Conservation (phyloP, 768 basidiomycete species). For the Zangia roseola region DNA sequence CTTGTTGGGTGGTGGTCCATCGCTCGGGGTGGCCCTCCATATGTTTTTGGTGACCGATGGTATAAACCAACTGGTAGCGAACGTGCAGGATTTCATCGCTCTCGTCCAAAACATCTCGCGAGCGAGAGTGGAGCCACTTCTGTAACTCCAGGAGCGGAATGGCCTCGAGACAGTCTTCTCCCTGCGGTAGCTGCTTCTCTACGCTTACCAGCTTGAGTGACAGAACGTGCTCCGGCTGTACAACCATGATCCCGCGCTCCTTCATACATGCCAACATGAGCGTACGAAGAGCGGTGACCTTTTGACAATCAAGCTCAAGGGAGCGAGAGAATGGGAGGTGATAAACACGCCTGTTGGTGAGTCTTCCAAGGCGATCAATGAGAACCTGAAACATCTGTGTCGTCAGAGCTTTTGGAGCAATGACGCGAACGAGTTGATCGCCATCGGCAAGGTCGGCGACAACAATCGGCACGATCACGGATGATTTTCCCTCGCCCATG, state of each 20-base stretch:
- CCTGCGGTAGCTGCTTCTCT: conserved; percentile 30
- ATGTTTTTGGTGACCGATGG: conserved; percentile 28
- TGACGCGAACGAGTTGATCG: conserved; percentile 42
- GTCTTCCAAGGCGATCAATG: conserved; percentile 40
- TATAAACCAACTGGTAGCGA: conserved; percentile 38
- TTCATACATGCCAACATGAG: conserved; percentile 40
- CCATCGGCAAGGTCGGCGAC: conserved; percentile 42
- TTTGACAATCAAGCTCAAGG: conserved; percentile 17
- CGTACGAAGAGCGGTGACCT: conserved; percentile 24
- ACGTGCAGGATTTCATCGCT: conserved; percentile 35
- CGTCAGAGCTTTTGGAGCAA: conserved; percentile 48
- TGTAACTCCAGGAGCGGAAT: conserved; percentile 27
- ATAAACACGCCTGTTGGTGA: conserved; percentile 47
- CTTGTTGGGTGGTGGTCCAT: conserved; percentile 34
- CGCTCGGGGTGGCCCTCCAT: conserved; percentile 33
- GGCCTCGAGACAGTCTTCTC: background rate
- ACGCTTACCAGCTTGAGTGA: conserved; percentile 49
- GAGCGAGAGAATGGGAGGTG: conserved; percentile 51
- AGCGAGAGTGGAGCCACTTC: conserved; percentile 20
- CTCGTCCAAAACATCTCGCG: conserved; percentile 32
- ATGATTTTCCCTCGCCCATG: conserved; percentile 59
- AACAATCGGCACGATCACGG: conserved; percentile 46
- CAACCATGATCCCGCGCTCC: conserved; percentile 43
- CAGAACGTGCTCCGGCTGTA: conserved; percentile 54
- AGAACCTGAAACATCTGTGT: conserved; percentile 52